These are phyloP conservation scores for Eucalyptus regnans DNA, from an alignment of 345 rosid species.

Conservation along the genomic window DNA sequence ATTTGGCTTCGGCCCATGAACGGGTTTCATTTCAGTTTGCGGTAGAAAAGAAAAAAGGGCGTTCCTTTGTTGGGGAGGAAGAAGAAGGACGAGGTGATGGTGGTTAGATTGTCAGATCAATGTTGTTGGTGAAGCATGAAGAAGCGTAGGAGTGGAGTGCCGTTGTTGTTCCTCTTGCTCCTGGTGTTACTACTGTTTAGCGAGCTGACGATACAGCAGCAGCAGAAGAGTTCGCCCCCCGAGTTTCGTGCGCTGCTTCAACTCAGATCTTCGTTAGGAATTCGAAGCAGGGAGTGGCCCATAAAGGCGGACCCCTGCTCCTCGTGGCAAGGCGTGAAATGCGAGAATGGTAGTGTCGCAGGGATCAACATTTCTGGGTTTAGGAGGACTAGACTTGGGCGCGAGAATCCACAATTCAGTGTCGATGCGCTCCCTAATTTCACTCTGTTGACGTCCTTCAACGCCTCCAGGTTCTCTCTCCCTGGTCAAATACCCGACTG, in stretches of 20 bases:
- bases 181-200: slow-evolving; percentile 25
- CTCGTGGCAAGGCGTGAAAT: slow-evolving; percentile 59
- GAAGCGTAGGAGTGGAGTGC: slow-evolving; percentile 16
- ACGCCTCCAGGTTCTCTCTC: slow-evolving; percentile 65
- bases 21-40: background rate
- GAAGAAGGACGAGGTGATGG: background rate
- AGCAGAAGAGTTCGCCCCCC: slow-evolving; percentile 11
- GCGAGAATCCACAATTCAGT: slow-evolving; percentile 59
- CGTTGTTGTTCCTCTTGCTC: slow-evolving; percentile 8
- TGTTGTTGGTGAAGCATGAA: slow-evolving; percentile 42
- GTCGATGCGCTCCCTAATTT: slow-evolving; percentile 67
- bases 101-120: background rate
- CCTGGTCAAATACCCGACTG: slow-evolving; percentile 77
- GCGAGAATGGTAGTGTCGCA: slow-evolving; percentile 50
- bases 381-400: slow-evolving; percentile 69
- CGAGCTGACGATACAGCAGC: slow-evolving; percentile 40
- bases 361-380: slow-evolving; percentile 84
- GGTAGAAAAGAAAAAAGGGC: slow-evolving; percentile 33
- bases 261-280: slow-evolving; percentile 88
- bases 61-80: background rate
- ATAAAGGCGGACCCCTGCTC: slow-evolving; percentile 71
- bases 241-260: slow-evolving; percentile 54
- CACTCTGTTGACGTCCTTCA: slow-evolving; percentile 50
- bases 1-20: background rate
- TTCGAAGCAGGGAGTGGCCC: slow-evolving; percentile 89